Conservation (phyloP, 2,329 filamentous ascomycete species). For the Apiospora koreana region DNA sequence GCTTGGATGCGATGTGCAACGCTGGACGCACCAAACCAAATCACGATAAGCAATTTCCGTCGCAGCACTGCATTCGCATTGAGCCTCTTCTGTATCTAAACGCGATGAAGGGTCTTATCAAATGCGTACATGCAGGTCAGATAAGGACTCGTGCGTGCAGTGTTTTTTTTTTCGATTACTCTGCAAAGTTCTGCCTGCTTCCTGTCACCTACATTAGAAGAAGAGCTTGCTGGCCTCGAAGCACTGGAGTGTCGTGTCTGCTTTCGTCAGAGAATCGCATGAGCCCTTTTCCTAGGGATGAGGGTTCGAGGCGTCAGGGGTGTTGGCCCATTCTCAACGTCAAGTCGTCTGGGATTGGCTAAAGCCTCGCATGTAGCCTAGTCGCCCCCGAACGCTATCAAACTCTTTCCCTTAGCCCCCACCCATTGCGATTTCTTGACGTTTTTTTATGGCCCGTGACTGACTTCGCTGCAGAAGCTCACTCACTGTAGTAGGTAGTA, state of each 20-base stretch:
- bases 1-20: neutral
- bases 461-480: neutral
- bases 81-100: neutral
- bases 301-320: neutral
- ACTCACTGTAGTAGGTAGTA: neutral
- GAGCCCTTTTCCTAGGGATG: constrained; percentile 7
- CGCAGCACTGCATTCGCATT: neutral
- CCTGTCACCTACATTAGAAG: neutral
- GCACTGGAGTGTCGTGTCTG: neutral
- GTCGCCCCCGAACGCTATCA: constrained; percentile 7
- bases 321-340: constrained; percentile 5
- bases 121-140: neutral
- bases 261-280: neutral
- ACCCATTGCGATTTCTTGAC: constrained; percentile 7
- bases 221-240: neutral
- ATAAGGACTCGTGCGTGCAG: neutral
- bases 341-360: constrained; percentile 5
- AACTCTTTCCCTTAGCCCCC: neutral
- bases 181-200: neutral
- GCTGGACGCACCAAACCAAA: neutral
- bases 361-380: neutral
- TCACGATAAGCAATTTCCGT: neutral
- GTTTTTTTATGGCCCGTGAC: neutral
- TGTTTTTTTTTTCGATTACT: neutral
- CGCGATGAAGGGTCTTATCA: neutral